Percentiles rank a stretch among this genome's conserved stretches.
Conservation (phyloP, 345 rosid genomes). For the Eucalyptus fibrosa region DNA sequence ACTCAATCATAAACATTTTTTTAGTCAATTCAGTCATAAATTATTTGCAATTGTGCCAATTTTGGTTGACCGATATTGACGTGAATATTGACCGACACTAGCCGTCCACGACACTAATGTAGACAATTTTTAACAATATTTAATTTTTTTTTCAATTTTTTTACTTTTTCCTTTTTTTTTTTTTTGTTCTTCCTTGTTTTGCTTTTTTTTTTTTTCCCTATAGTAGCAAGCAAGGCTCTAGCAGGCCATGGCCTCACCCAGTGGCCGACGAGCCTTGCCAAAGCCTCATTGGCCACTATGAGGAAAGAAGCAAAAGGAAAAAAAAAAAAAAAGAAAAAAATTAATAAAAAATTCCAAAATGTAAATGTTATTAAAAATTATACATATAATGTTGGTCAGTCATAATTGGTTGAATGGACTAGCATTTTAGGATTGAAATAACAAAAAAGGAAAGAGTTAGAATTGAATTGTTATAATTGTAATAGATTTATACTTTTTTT, state of each 20-base stretch:
- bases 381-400: too few relatives aligned
- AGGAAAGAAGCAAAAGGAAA: too few relatives aligned
- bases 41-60: accelerated
- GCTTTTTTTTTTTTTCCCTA: too few relatives aligned
- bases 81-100: accelerated
- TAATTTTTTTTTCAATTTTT: too few relatives aligned
- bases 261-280: too few relatives aligned
- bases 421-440: not conserved
- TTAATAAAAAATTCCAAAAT: not conserved
- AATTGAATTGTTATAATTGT: accelerated
- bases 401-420: not conserved
- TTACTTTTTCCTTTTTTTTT: too few relatives aligned
- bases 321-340: too few relatives aligned
- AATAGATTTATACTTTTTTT: not conserved
- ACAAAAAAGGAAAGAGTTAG: not conserved
- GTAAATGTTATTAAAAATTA: not conserved
- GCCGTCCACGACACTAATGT: too few relatives aligned
- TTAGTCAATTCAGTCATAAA: accelerated
- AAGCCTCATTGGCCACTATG: accelerated
- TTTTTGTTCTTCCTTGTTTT: too few relatives aligned
- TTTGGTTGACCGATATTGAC: accelerated
- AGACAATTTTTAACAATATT: not conserved
- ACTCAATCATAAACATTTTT: not conserved
- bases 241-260: too few relatives aligned
- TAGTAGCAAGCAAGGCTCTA: too few relatives aligned